phyloP scores from a whole-genome alignment of 139 green algal species.

The Chlamydomonas schloesseri region DNA sequence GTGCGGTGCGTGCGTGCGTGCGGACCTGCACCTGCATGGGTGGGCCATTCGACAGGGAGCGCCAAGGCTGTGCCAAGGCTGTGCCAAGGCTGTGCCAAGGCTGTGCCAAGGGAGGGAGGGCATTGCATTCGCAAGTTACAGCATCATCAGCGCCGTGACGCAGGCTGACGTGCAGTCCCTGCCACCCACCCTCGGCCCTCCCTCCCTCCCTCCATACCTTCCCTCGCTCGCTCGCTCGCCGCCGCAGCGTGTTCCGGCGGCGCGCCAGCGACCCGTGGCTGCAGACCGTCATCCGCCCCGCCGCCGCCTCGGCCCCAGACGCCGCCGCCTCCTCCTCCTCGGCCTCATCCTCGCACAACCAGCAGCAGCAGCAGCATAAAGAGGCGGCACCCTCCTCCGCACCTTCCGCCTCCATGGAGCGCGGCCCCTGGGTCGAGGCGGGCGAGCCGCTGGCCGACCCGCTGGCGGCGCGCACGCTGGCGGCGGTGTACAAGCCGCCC shows the following conservation, averaged over 20 bases:
- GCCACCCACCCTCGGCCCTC: neutral
- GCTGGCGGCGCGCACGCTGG: conserved; percentile 56
- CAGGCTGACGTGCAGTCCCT: too few relatives aligned
- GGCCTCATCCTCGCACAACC: neutral
- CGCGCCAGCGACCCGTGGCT: conserved; percentile 47
- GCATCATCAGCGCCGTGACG: too few relatives aligned
- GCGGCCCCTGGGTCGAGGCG: conserved; percentile 56
- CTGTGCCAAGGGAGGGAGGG: too few relatives aligned
- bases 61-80: too few relatives aligned
- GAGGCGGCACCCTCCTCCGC: neutral
- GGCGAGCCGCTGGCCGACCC: conserved; percentile 71
- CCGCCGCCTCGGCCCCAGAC: neutral
- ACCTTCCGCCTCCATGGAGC: conserved; percentile 15
- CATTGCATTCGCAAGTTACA: too few relatives aligned
- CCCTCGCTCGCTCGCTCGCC: neutral
- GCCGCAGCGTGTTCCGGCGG: conserved; percentile 34
- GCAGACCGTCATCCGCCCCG: conserved; percentile 40
- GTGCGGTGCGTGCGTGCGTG: too few relatives aligned
- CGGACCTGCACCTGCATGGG: too few relatives aligned
- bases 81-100: too few relatives aligned
- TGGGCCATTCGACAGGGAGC: too few relatives aligned
- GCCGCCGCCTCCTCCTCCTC: neutral
- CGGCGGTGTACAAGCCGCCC: conserved; percentile 24
- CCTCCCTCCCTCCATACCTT: neutral
- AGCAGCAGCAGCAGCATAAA: neutral